Percentiles rank a stretch among this genome's conserved stretches.
Evolutionary conservation across 2,329 filamentous ascomycete genomes (phyloP).

Genomic region (Clarireedia homoeocarpa): DNA sequence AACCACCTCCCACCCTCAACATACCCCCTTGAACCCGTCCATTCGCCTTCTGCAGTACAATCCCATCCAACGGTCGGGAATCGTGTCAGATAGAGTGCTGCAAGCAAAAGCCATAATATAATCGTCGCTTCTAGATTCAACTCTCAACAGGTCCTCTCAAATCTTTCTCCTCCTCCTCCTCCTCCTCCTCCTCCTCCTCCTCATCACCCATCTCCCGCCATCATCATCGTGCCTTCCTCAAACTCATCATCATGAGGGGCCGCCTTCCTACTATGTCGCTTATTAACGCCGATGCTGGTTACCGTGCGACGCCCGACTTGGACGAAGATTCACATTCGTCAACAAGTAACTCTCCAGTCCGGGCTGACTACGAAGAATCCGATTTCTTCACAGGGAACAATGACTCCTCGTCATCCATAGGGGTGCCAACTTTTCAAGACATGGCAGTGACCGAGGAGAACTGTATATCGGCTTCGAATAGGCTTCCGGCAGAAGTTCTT

Average conservation of each 20-base stretch:
- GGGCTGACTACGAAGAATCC: slow-evolving; percentile 77
- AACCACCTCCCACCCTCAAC: too few relatives aligned
- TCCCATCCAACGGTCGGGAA: neutral
- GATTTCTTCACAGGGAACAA: slow-evolving; percentile 87
- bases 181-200: too few relatives aligned
- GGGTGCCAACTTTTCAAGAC: slow-evolving; percentile 68
- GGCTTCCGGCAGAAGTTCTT: slow-evolving; percentile 87
- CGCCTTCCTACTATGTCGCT: slow-evolving; percentile 19
- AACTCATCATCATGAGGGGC: slow-evolving; percentile 21
- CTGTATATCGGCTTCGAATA: slow-evolving; percentile 70
- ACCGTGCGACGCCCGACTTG: slow-evolving; percentile 23
- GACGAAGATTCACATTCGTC: slow-evolving; percentile 30
- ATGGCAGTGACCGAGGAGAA: slow-evolving; percentile 61
- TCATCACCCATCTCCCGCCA: neutral
- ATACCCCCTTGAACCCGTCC: too few relatives aligned
- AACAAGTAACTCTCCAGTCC: slow-evolving; percentile 69
- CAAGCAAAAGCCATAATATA: neutral
- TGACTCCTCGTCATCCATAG: slow-evolving; percentile 88
- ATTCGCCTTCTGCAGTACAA: neutral
- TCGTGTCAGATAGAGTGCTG: neutral
- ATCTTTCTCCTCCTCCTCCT: neutral
- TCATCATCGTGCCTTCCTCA: neutral
- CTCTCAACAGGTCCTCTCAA: neutral
- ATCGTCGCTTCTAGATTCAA: neutral
- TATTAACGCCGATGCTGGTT: slow-evolving; percentile 18